Base-by-base conservation (phyloP, 2,329 filamentous ascomycete species). In the Alternaria triticimaculans region DNA sequence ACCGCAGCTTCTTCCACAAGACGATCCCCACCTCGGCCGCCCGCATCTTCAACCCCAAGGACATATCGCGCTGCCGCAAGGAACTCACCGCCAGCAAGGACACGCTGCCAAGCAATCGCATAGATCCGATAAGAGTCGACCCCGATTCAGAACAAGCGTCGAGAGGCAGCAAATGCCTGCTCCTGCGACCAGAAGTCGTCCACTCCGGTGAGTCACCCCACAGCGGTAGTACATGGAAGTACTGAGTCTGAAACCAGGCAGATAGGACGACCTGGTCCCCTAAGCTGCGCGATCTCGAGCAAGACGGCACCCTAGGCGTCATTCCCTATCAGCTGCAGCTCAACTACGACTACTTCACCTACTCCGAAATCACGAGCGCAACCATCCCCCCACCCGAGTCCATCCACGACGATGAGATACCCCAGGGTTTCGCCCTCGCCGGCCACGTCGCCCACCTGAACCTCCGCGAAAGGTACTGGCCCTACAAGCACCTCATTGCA, bases 391-490 rank as follows among this genome's bases (percentile, higher is more conserved):
- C 73, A 28, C 69, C 94, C 0, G 89, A 94, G 68, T 90, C 92
- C 62, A 89, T 93, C 51, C 85, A 92, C 23, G 89, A 94, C 69
- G 89, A 90, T 44, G 94, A 96, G 67, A 89, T 96, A 30, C 95
- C 94, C 3, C 88, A 89, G 30, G 93, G 94, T 53, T 98, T 97
- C 83, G 93, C 93, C 60, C 89, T 90, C 37, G 94, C 95, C 37
- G 95, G 96, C 20, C 95, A 98, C 73, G 90, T 98, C 90, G 95
- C 94, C 44, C 96, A 99, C 76, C 84, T 99, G 62, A 99, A 99
- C 80, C 89, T 99, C 30, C 89, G 93, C 55, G 89, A 92, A 20
- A 87, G 90, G 68, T 97, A 94, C 76, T 83, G 93, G 11, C 93
- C 92, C 0, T 97, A 96, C 84, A 97, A 96, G 80, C 80, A 91